Evolutionary conservation across 2,329 filamentous ascomycete genomes (phyloP).

Genomic region (Fusarium illudens): DNA sequence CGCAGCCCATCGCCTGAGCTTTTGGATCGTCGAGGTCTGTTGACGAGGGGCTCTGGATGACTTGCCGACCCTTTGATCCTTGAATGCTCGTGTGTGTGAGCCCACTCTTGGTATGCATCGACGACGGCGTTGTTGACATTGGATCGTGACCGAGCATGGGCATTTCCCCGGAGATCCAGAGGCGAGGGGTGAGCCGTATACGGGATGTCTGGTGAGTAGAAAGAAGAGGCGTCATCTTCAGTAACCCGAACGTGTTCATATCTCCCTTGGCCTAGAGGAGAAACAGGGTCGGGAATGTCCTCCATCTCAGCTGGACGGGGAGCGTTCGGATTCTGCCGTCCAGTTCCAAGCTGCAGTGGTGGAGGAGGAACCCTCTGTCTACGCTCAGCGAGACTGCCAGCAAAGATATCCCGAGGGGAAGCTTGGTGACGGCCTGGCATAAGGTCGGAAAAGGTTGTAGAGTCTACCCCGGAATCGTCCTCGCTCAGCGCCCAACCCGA

Average conservation of each 20-base stretch:
- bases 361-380: conserved; percentile 41
- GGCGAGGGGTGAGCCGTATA: conserved; percentile 33
- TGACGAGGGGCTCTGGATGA: conserved; percentile 23
- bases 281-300: conserved; percentile 34
- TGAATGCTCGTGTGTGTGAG: conserved; percentile 31
- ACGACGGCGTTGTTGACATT: conserved; percentile 30
- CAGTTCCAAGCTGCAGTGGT: conserved; percentile 38
- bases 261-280: conserved; percentile 39
- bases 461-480: conserved; percentile 24
- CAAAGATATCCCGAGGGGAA: conserved; percentile 23
- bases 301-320: conserved; percentile 31
- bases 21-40: conserved; percentile 42
- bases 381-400: conserved; percentile 43
- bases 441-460: conserved; percentile 45
- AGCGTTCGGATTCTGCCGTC: not conserved
- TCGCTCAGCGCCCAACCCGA: conserved; percentile 17
- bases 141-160: conserved; percentile 29
- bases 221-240: conserved; percentile 33
- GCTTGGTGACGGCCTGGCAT: conserved; percentile 39
- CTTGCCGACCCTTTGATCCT: conserved; percentile 24
- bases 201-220: conserved; percentile 37
- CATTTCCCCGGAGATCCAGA: conserved; percentile 22
- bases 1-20: conserved; percentile 41
- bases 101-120: conserved; percentile 42
- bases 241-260: conserved; percentile 15